Conservation (phyloP, 306 rosid genomes). For the Oemleria cerasiformis region DNA sequence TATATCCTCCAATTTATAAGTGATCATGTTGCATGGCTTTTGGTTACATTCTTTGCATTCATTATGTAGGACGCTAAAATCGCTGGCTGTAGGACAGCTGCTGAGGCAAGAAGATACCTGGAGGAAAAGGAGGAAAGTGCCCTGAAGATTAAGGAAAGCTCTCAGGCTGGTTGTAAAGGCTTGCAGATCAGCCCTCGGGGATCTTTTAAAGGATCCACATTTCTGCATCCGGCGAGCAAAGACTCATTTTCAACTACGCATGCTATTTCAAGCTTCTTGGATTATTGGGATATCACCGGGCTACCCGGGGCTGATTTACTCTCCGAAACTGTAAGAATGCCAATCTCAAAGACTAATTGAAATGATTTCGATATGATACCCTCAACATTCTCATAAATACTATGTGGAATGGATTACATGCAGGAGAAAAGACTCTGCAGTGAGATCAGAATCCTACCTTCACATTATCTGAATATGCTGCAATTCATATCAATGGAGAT, state of each 20-base stretch:
- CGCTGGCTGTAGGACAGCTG: conserved; percentile 70
- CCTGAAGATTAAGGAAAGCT: conserved; percentile 37
- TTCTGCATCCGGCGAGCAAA: conserved; percentile 30
- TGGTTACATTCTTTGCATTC: conserved; percentile 11
- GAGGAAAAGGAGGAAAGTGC: conserved; percentile 52
- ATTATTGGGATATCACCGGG: conserved; percentile 72
- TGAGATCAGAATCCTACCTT: conserved; percentile 68
- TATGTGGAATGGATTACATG: not conserved
- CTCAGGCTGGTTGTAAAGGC: conserved; percentile 48
- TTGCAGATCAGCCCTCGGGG: conserved; percentile 41
- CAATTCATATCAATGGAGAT: conserved; percentile 52
- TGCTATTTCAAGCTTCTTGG: conserved; percentile 38
- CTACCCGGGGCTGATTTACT: conserved; percentile 59
- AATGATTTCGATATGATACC: not conserved
- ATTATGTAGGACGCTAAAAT: conserved; percentile 67
- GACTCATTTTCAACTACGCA: conserved; percentile 36
- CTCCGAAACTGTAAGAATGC: conserved; percentile 62
- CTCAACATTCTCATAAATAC: too few species aligned
- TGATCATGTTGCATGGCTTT: not conserved
- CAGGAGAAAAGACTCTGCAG: conserved; percentile 74
- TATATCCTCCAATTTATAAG: not conserved
- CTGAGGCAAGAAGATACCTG: conserved; percentile 51
- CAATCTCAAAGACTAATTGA: not conserved
- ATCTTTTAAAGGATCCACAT: conserved; percentile 34
- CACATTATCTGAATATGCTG: conserved; percentile 67